Conservation (phyloP, 768 basidiomycete genomes). For the Sporobolomyces pararoseus region DNA sequence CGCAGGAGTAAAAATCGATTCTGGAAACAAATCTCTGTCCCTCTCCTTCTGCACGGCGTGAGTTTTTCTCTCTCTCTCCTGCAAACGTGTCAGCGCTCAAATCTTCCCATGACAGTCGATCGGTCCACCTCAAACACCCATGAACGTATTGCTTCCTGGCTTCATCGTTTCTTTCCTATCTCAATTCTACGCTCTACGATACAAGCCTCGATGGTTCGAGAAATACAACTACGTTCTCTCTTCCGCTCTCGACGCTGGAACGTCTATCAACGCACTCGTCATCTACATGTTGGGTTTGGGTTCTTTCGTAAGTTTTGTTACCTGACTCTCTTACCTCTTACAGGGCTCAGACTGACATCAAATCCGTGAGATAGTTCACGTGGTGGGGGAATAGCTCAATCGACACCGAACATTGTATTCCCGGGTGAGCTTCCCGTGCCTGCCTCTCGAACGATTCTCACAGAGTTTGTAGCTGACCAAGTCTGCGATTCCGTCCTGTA, state of each 20-base stretch:
- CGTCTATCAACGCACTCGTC: slow-evolving; percentile 43
- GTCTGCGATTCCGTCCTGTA: too few species aligned
- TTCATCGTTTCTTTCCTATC: slow-evolving; percentile 40
- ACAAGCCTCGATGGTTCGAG: slow-evolving; percentile 42
- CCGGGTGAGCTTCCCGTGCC: slow-evolving; percentile 19
- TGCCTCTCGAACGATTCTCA: too few species aligned
- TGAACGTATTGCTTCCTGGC: slow-evolving; percentile 44
- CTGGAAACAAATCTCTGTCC: slow-evolving; percentile 39
- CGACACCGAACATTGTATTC: slow-evolving; percentile 36
- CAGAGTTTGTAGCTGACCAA: too few species aligned
- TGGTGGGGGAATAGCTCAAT: slow-evolving; percentile 40
- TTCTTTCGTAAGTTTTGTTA: not conserved
- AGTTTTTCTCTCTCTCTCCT: not conserved
- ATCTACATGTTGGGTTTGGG: slow-evolving; percentile 33
- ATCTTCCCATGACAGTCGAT: slow-evolving; percentile 24
- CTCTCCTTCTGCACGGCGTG: slow-evolving; percentile 45
- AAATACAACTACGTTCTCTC: slow-evolving; percentile 44
- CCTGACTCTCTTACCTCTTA: not conserved
- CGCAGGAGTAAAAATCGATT: slow-evolving; percentile 33
- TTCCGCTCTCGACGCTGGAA: slow-evolving; percentile 44
- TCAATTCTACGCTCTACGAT: slow-evolving; percentile 42
- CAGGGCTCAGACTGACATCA: not conserved
- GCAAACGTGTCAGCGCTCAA: too few species aligned
- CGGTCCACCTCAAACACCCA: slow-evolving; percentile 44
- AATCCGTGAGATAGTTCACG: too few species aligned